phyloP scores from a whole-genome alignment of 1,284 basidiomycete genomes.

The Tremellales sp. region DNA sequence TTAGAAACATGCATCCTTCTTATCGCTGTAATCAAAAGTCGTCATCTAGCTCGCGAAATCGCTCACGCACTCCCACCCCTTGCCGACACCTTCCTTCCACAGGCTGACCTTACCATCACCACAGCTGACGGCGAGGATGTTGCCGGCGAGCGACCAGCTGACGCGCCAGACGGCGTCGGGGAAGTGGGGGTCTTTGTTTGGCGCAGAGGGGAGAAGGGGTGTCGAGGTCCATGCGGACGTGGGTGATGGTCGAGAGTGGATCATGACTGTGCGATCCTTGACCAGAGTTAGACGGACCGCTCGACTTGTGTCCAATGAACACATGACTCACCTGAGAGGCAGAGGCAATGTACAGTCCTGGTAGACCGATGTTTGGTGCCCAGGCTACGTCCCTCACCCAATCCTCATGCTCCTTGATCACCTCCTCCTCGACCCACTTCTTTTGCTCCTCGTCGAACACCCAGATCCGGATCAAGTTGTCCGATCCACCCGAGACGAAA shows the following conservation, averaged over 20 bases:
- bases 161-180: constrained; percentile 96
- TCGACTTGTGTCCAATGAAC: neutral
- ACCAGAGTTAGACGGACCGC: neutral
- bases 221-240: constrained; percentile 80
- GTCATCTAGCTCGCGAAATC: constrained; percentile 70
- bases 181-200: constrained; percentile 64
- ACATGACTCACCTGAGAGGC: constrained; percentile 69
- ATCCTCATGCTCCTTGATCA: constrained; percentile 84
- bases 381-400: constrained; percentile 98
- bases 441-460: constrained; percentile 55
- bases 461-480: constrained; percentile 96
- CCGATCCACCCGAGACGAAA: constrained; percentile 93
- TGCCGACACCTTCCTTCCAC: constrained; percentile 98
- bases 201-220: constrained; percentile 67
- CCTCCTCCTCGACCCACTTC: constrained; percentile 85
- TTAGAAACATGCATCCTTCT: neutral
- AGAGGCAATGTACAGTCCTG: constrained; percentile 90
- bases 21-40: neutral
- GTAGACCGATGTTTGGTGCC: constrained; percentile 94
- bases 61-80: constrained; percentile 93
- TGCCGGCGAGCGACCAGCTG: constrained; percentile 94
- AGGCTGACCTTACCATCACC: constrained; percentile 96
- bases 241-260: constrained; percentile 86
- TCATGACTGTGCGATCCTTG: constrained; percentile 83
- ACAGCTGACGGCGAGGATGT: constrained; percentile 93